phyloP scores from a whole-genome alignment of 78 protist species.

The Monosiga brevicollis region DNA sequence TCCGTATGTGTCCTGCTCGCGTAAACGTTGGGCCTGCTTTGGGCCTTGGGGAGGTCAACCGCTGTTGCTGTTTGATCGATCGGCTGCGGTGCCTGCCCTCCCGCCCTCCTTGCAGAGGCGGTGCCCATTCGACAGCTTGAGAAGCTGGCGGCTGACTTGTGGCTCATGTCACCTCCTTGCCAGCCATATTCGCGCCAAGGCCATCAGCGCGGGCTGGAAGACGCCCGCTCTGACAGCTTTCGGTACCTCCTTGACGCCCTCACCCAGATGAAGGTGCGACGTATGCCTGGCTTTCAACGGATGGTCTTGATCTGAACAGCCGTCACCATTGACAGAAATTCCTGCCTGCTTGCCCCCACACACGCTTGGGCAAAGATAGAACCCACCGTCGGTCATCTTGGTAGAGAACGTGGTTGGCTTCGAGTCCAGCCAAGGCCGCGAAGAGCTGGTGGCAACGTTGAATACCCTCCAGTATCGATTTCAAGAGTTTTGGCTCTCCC shows the following conservation, averaged over 20 bases:
- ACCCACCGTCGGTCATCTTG: constrained; percentile 38
- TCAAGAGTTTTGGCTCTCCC: constrained; percentile 52
- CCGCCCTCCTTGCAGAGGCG: no score
- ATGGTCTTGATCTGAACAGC: no score
- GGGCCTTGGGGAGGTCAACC: no score
- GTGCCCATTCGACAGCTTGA: no score
- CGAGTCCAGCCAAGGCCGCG: constrained; percentile 43
- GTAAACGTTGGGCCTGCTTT: no score
- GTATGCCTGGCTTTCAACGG: no score
- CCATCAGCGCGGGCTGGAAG: constrained; percentile 35
- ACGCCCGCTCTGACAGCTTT: constrained; percentile 48
- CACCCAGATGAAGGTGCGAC: background rate
- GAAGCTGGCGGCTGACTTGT: constrained; percentile 12
- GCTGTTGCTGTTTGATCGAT: no score
- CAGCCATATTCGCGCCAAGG: constrained; percentile 75
- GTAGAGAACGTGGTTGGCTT: constrained; percentile 72
- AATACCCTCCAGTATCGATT: constrained; percentile 15
- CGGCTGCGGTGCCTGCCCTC: no score
- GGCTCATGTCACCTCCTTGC: constrained; percentile 58
- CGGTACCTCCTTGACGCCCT: constrained; percentile 25
- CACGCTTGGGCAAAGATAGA: no score
- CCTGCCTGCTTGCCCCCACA: no score
- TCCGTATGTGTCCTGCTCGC: no score
- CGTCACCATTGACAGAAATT: no score
- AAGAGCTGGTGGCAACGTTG: constrained; percentile 21